Conservation (phyloP, 2,329 filamentous ascomycete species). For the Cryphonectria parasitica region DNA sequence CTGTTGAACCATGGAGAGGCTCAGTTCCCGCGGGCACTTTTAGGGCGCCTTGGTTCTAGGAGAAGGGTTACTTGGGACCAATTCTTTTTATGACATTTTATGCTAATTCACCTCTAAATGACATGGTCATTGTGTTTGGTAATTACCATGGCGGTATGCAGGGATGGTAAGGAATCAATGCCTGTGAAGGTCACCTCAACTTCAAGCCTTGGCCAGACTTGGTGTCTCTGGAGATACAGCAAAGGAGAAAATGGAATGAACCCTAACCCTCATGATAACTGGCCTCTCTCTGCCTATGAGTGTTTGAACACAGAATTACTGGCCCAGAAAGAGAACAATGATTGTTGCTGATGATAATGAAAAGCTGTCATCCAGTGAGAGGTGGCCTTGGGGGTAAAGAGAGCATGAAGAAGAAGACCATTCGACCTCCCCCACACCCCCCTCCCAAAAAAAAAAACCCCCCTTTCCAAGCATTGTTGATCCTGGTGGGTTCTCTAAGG, state of each 20-base stretch:
- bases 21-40: not conserved
- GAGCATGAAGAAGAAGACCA: not conserved
- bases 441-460: no score
- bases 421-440: no score
- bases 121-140: no score
- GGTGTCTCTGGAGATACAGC: not conserved
- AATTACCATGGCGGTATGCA: no score
- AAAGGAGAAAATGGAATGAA: not conserved
- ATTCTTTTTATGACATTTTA: no score
- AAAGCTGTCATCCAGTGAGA: not conserved
- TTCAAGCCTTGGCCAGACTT: not conserved
- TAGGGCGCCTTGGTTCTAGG: not conserved
- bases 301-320: not conserved
- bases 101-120: no score
- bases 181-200: not conserved
- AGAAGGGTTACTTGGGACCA: not conserved
- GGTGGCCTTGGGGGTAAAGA: not conserved
- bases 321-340: no score
- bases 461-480: not conserved
- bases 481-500: not conserved
- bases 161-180: not conserved
- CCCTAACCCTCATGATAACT: not conserved
- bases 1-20: not conserved
- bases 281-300: not conserved
- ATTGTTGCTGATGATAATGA: not conserved